Percentiles rank a stretch among this genome's conserved stretches.
Evolutionary conservation across 2,329 filamentous ascomycete genomes (phyloP).

Genomic region (Stachybotrys chartarum): DNA sequence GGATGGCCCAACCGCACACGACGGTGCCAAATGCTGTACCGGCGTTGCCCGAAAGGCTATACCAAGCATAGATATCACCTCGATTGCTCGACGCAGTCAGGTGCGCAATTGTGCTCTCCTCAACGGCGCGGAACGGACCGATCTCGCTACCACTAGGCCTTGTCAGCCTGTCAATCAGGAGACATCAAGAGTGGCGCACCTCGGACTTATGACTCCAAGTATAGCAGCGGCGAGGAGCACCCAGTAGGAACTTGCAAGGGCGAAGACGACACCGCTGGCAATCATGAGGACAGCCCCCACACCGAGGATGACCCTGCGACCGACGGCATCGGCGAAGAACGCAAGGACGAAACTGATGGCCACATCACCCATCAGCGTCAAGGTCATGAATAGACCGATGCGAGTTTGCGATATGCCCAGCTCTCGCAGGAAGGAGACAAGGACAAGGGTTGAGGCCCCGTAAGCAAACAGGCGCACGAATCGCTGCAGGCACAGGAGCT

Average conservation of each 20-base stretch:
- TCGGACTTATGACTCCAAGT: conserved; percentile 55
- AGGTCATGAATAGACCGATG: conserved; percentile 59
- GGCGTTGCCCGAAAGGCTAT: conserved; percentile 48
- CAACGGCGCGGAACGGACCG: conserved; percentile 54
- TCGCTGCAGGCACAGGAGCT: conserved; percentile 50
- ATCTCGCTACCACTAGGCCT: conserved; percentile 52
- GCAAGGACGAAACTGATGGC: conserved; percentile 52
- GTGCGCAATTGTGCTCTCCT: conserved; percentile 54
- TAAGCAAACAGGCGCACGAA: conserved; percentile 59
- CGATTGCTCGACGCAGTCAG: conserved; percentile 37
- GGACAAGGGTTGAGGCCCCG: conserved; percentile 48
- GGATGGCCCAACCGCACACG: conserved; percentile 51
- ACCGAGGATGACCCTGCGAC: conserved; percentile 45
- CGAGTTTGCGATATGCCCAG: conserved; percentile 41
- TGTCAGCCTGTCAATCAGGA: not conserved
- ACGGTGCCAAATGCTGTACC: conserved; percentile 56
- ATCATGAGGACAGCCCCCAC: conserved; percentile 49
- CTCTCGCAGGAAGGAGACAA: conserved; percentile 47
- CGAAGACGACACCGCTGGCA: conserved; percentile 49
- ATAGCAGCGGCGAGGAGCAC: conserved; percentile 49
- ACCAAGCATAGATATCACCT: conserved; percentile 56
- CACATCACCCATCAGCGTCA: conserved; percentile 54
- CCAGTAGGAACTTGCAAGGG: conserved; percentile 46
- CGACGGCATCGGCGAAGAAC: conserved; percentile 49
- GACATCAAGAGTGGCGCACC: conserved; percentile 16